Evolutionary conservation across 148 eudicot species (phyloP).

Genomic region (Euryodendron excelsum): DNA sequence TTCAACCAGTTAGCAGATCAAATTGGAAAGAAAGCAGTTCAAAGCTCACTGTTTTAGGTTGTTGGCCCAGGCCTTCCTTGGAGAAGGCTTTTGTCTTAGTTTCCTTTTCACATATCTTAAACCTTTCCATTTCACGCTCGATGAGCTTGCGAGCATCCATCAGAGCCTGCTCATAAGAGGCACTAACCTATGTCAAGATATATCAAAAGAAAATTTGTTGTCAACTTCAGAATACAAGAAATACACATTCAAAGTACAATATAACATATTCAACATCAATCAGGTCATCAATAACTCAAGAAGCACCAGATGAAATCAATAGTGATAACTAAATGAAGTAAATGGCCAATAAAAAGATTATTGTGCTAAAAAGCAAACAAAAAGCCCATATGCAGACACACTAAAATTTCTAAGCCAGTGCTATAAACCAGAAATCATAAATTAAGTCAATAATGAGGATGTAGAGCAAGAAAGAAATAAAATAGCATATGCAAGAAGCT

Average conservation of each 20-base stretch:
- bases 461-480: neutral
- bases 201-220: conserved; percentile 40
- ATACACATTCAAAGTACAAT: neutral
- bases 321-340: neutral
- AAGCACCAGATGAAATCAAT: conserved; percentile 5
- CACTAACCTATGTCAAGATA: conserved; percentile 97
- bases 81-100: conserved; percentile 99
- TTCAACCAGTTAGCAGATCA: too few relatives aligned
- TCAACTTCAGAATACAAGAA: conserved; percentile 34
- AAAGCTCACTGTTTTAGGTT: conserved; percentile 88
- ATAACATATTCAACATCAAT: neutral
- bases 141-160: conserved; percentile 95
- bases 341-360: neutral
- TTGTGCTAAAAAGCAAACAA: neutral
- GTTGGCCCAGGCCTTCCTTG: conserved; percentile 97
- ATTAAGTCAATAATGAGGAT: neutral
- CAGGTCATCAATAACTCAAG: neutral
- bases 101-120: conserved; percentile 98
- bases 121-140: conserved; percentile 99
- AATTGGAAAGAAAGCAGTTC: neutral
- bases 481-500: neutral
- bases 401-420: neutral
- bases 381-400: neutral
- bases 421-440: neutral
- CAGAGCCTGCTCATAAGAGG: conserved; percentile 99